Base-by-base conservation (phyloP, 1,139 yeast genomes). In the Meyerozyma guilliermondii region DNA sequence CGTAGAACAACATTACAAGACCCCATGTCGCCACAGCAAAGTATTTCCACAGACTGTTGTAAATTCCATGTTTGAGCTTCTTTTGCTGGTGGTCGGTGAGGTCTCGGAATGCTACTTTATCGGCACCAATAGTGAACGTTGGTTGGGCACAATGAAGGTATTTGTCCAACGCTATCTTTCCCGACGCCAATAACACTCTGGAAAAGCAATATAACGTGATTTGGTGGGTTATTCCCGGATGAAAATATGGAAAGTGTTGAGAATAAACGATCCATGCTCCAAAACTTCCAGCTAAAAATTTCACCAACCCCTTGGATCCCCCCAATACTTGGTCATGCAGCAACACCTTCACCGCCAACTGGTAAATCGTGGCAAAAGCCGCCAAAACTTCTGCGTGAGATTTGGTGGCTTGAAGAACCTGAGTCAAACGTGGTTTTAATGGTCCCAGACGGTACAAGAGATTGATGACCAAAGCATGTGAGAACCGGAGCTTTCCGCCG, bases 21-120 rank as follows among this genome's bases (percentile, higher is more conserved):
- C 83, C 94, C 95, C 95, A 86, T 8, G 82, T 71, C 7, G 80
- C 48, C n/a, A 84, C 78, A 1, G 91, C 84, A 57, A 82, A 79
- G 42, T 76, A 60, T 39, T 79, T 71, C 91, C 91, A 85, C 4
- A 82, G 66, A 42, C 58, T 60, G 48, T 66, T 66, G 51, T 74
- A 70, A 23, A 75, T 57, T 38, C 52, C 53, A 33, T 50, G 51
- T 50, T 63, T 65, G 46, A 63, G 61, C 50, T 62, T 71, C 55
- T 50, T 62, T 52, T 61, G 66, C 53, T 63, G 72, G 40, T 51
- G 58, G 40, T 52, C 53, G 18, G 56, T 58, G 46, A 62, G 63
- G 42, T 68, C 71, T 31, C 56, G 47, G 52, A 57, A 72, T 29
- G 50, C 43, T 13, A 69, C 55, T 16, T 46, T 37, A 20, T 58